Percentiles rank a stretch among this genome's conserved stretches.
Evolutionary conservation across 2,329 filamentous ascomycete genomes (phyloP).

Genomic region (Xylaria polymorpha): DNA sequence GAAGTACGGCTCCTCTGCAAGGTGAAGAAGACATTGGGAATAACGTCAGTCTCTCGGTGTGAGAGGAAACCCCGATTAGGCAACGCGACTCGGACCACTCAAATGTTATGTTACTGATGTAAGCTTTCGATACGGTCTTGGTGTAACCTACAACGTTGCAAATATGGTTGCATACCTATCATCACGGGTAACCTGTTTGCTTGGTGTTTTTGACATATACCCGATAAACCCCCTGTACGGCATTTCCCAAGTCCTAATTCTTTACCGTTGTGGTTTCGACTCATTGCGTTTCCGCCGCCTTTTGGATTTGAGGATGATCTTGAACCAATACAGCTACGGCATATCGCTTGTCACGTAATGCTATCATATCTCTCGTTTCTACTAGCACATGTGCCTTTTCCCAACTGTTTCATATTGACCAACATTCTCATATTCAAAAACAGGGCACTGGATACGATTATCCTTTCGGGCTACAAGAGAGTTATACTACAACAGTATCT

Average conservation of each 20-base stretch:
- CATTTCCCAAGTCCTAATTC: background rate
- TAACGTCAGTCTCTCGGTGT: background rate
- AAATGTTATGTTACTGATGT: background rate
- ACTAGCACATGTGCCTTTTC: background rate
- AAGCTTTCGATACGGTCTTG: background rate
- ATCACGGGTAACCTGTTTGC: background rate
- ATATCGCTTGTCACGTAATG: background rate
- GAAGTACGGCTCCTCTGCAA: background rate
- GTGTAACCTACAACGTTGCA: background rate
- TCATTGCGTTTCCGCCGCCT: background rate
- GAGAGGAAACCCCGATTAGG: background rate
- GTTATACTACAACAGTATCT: background rate
- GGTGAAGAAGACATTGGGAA: background rate
- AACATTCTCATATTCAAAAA: background rate
- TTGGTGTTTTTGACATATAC: background rate
- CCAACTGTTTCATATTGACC: background rate
- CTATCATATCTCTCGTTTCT: background rate
- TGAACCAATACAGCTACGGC: background rate
- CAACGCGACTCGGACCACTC: background rate
- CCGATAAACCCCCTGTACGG: background rate
- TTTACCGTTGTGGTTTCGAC: background rate
- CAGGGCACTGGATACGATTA: background rate
- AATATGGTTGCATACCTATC: background rate
- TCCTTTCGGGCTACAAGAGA: background rate
- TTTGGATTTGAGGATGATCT: background rate